These are phyloP conservation scores for Rhododendron kiyosumense DNA, from an alignment of 148 eudicot genomes.

Conservation along the genomic window DNA sequence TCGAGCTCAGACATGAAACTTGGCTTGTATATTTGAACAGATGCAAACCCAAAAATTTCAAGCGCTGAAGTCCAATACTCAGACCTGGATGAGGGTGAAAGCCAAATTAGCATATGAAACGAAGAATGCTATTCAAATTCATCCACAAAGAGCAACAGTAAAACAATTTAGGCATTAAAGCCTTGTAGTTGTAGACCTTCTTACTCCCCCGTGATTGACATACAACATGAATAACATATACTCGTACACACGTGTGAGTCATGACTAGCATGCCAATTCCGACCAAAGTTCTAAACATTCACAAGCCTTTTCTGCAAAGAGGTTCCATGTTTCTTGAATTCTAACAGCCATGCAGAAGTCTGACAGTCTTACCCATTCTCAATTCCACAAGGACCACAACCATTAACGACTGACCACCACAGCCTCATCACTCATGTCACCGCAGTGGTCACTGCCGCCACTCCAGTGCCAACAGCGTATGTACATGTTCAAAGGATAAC, in stretches of 20 bases:
- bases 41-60: conserved; percentile 21
- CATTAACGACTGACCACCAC: background rate
- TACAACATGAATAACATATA: background rate
- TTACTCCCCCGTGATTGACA: background rate
- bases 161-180: background rate
- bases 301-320: background rate
- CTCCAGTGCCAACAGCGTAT: background rate
- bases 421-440: background rate
- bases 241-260: background rate
- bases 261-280: background rate
- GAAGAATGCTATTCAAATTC: background rate
- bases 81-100: conserved; percentile 29
- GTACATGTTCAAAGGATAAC: background rate
- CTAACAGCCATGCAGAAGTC: background rate
- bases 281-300: background rate
- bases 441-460: background rate
- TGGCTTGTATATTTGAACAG: conserved; percentile 22
- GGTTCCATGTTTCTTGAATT: background rate
- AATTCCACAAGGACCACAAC: background rate
- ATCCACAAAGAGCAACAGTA: background rate
- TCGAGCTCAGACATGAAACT: conserved; percentile 66
- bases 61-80: conserved; percentile 22
- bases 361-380: background rate
- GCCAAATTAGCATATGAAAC: background rate
- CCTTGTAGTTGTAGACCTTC: background rate